Evolutionary conservation across 257 asterid species (phyloP), one percentile per base, ranked within the genome.

Genomic region (Solanum chiquidenum): DNA sequence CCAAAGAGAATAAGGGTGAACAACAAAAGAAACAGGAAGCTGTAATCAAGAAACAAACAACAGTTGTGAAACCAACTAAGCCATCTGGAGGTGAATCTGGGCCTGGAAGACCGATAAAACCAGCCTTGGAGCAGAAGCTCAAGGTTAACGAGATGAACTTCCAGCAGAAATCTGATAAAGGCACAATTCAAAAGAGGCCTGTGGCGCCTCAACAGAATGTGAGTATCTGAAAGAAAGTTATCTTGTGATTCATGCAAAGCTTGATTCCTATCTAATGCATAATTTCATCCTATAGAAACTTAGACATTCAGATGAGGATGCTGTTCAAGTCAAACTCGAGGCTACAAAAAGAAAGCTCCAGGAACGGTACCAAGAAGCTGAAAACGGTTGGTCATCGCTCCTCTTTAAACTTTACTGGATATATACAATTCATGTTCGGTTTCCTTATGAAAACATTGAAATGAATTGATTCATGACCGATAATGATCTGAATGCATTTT

Each of bases 301-400:
- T 18, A 58, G 91, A 87, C 86, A 11, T 60, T 88, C 92, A 58
- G 93, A 91, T 12, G 98, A 91, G 85, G 88, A 88, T 29, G 91
- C 93, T 4, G 94, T 90, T 88, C 88, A 88, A 84, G 90, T 88
- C 85, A 94, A 92, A 68, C 83, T 96, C 20, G 99, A 96, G 92
- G 94, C 93, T 18, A 93, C 99, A 16, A 95, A 96, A 84, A 94
- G 99, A 94, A 96, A 96, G 90, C 98, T 96, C 40, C 99, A 96
- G 12, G 98, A 96, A 86, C 96, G 98, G 16, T 95, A 95, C 88
- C 98, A 92, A 89, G 98, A 94, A 93, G 99, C 94, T 62, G 96
- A 94, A 88, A 95, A 96, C 21, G 98, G 99, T 95, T 87, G 72
- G 98, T 92, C 87, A 35, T 21, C 21, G 13, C 60, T 85, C n/a